Conservation (phyloP, 139 green algal species). For the Raphidocelis subcapitata region DNA sequence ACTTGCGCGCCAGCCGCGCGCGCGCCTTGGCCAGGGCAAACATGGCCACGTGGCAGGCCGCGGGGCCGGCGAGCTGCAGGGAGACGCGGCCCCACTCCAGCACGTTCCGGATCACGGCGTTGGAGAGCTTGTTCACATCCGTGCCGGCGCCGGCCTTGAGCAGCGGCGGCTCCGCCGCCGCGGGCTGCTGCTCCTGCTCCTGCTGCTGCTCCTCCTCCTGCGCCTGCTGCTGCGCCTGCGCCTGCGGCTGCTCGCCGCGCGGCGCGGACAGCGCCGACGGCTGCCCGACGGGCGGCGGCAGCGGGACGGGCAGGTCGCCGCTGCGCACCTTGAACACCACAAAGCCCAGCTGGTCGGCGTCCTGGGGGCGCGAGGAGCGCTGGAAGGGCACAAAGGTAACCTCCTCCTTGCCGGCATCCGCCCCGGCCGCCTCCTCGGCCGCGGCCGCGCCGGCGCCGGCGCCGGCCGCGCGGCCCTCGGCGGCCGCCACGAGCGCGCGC, state of each 20-base stretch:
- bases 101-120: constrained; percentile 29
- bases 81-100: constrained; percentile 15
- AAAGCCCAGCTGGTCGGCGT: constrained; percentile 10
- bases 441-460: neutral
- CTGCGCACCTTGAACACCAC: constrained; percentile 11
- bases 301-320: constrained; percentile 3
- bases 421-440: neutral
- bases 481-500: constrained; percentile 6
- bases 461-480: neutral
- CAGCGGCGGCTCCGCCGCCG: constrained; percentile 3
- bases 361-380: too few relatives aligned
- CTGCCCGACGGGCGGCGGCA: constrained; percentile 24
- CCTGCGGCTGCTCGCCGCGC: constrained; percentile 18
- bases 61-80: constrained; percentile 27
- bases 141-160: constrained; percentile 24
- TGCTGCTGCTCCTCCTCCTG: neutral
- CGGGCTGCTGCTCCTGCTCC: neutral
- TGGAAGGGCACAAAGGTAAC: too few relatives aligned
- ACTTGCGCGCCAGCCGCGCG: constrained; percentile 22
- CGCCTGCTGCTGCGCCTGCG: neutral
- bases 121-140: constrained; percentile 29
- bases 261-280: constrained; percentile 7
- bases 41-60: constrained; percentile 25
- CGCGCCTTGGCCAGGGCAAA: constrained; percentile 18
- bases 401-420: too few relatives aligned